phyloP scores from a whole-genome alignment of 257 asterid species.

The Ballota nigra region DNA sequence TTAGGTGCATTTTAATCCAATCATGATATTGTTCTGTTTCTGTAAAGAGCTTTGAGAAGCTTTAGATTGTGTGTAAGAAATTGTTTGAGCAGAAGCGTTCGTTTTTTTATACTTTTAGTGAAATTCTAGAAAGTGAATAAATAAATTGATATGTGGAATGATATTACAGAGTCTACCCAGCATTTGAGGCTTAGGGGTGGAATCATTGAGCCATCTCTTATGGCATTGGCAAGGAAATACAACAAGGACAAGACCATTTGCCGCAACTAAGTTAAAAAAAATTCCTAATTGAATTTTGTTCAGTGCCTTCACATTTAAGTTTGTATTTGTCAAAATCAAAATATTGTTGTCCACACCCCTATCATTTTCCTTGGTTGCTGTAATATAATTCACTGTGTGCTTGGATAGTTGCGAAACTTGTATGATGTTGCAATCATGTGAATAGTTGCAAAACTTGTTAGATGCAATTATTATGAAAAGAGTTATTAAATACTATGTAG shows the following conservation, averaged over 20 bases:
- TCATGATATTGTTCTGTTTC: no score
- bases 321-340: not conserved
- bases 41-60: no score
- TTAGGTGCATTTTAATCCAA: no score
- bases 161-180: constrained; percentile 44
- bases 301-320: not conserved
- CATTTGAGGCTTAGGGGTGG: constrained; percentile 70
- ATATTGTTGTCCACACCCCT: not conserved
- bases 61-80: no score
- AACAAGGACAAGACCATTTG: constrained; percentile 58
- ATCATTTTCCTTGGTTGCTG: not conserved
- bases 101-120: not conserved
- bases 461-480: not conserved
- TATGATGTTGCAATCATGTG: not conserved
- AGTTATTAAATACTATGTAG: not conserved
- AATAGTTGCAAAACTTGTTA: not conserved
- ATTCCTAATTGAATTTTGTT: not conserved
- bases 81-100: no score
- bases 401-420: not conserved
- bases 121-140: not conserved
- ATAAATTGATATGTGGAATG: not conserved
- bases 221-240: constrained; percentile 60
- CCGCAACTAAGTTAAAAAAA: constrained; percentile 45
- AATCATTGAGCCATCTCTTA: constrained; percentile 52
- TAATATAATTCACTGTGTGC: not conserved